Percentiles rank a stretch among this genome's conserved stretches.
Conservation (phyloP, 73 alveolate genomes). For the Blepharisma stoltei region DNA sequence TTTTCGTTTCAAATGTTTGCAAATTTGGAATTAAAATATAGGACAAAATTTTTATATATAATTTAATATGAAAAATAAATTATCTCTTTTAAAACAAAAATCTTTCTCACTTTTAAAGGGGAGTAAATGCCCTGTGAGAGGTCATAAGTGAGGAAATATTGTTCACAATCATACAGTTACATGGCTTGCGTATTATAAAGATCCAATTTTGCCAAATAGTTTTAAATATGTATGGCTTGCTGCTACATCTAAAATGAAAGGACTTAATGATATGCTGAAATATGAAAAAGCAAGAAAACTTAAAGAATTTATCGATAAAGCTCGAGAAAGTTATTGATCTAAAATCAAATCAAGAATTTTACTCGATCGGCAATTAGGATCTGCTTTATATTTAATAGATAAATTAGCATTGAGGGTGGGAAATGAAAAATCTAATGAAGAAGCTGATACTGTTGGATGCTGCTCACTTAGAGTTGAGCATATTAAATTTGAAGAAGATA, state of each 20-base stretch:
- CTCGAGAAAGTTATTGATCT: conserved; percentile 74
- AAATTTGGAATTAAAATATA: too few relatives aligned
- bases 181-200: conserved; percentile 96
- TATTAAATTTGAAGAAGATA: conserved; percentile 66
- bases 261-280: conserved; percentile 92
- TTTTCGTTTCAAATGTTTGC: too few relatives aligned
- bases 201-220: conserved; percentile 65
- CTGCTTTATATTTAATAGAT: conserved; percentile 98
- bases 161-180: conserved; percentile 93
- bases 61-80: too few relatives aligned
- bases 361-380: conserved; percentile 83
- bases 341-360: conserved; percentile 65
- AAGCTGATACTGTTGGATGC: conserved; percentile 99
- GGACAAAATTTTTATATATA: too few relatives aligned
- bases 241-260: conserved; percentile 91
- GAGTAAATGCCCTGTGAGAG: conserved; percentile 72
- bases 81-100: too few relatives aligned
- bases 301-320: conserved; percentile 57
- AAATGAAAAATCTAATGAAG: conserved; percentile 98
- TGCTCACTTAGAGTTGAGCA: conserved; percentile 97
- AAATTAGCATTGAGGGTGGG: conserved; percentile 99
- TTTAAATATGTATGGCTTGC: conserved; percentile 93
- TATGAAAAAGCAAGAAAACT: conserved; percentile 95
- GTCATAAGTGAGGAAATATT: conserved; percentile 97
- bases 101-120: too few relatives aligned